Conservation (phyloP, 2,329 filamentous ascomycete species). For the Stachybotrys echinatus region DNA sequence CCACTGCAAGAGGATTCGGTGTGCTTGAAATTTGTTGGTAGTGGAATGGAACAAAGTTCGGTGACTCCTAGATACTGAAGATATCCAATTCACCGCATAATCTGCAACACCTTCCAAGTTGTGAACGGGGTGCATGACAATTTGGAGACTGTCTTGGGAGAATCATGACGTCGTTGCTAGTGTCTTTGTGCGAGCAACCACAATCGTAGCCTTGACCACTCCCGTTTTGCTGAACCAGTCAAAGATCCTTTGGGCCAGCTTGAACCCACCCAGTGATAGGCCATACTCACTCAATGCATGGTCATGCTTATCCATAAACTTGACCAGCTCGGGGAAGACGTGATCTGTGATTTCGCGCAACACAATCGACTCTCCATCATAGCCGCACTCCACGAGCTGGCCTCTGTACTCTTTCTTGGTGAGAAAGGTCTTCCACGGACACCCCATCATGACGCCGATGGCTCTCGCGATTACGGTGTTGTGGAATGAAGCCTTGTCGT, state of each 20-base stretch:
- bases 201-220: constrained; percentile 27
- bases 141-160: too few relatives aligned
- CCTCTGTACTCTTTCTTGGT: constrained; percentile 37
- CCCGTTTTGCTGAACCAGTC: constrained; percentile 29
- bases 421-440: constrained; percentile 43
- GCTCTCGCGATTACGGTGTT: constrained; percentile 30
- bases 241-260: constrained; percentile 30
- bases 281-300: constrained; percentile 25
- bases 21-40: too few relatives aligned
- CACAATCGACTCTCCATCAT: constrained; percentile 31
- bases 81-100: too few relatives aligned
- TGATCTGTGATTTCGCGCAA: constrained; percentile 46
- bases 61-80: too few relatives aligned
- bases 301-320: constrained; percentile 33
- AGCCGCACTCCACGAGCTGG: constrained; percentile 42
- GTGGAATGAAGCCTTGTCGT: constrained; percentile 17
- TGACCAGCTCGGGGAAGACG: constrained; percentile 44
- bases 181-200: constrained; percentile 21
- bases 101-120: too few relatives aligned
- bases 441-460: constrained; percentile 40
- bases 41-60: too few relatives aligned
- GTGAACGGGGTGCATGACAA: too few relatives aligned
- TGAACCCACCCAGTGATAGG: constrained; percentile 28
- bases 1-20: too few relatives aligned
- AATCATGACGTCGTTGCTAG: neutral